These are phyloP conservation scores for Uronychia binucleata DNA, from an alignment of 73 alveolate species.

Conservation along the genomic window DNA sequence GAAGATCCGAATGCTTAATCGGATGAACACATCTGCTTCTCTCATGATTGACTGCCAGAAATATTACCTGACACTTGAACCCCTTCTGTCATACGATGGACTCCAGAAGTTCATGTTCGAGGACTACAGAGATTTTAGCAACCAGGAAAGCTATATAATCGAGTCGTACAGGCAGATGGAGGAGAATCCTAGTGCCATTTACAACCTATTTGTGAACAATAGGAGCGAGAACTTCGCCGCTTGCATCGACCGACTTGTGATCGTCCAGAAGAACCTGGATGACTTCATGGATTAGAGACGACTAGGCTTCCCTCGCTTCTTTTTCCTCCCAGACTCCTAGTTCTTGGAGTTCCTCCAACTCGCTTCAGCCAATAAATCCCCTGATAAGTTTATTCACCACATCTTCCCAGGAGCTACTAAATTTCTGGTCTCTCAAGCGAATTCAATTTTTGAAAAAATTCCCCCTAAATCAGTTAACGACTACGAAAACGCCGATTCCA, in stretches of 20 bases:
- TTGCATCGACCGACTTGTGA: slow-evolving; percentile 20
- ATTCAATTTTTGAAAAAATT: neutral
- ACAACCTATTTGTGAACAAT: slow-evolving; percentile 51
- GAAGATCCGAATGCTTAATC: slow-evolving; percentile 55
- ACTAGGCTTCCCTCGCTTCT: slow-evolving; percentile 64
- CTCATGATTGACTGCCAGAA: slow-evolving; percentile 65
- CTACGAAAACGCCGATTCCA: neutral
- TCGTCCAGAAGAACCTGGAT: slow-evolving; percentile 54
- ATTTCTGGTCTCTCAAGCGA: slow-evolving; percentile 27
- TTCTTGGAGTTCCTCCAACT: slow-evolving; percentile 57
- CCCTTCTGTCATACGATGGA: slow-evolving; percentile 28
- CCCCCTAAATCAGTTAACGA: neutral
- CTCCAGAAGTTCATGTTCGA: slow-evolving; percentile 24
- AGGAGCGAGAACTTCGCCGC: slow-evolving; percentile 46
- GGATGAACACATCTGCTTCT: slow-evolving; percentile 50
- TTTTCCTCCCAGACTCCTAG: slow-evolving; percentile 69
- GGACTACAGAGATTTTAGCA: slow-evolving; percentile 25
- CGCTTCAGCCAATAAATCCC: slow-evolving; percentile 44
- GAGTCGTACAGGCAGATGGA: slow-evolving; percentile 51
- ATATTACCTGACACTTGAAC: slow-evolving; percentile 69
- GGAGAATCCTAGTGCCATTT: slow-evolving; percentile 64
- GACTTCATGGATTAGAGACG: slow-evolving; percentile 59
- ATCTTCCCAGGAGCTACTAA: slow-evolving; percentile 63
- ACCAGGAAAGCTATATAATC: slow-evolving; percentile 17
- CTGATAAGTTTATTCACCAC: slow-evolving; percentile 29